A percentile compares a stretch with the other conserved stretches of the same genome.
These are phyloP conservation scores for Auricularia sp. DNA, from an alignment of 768 basidiomycete genomes.

Conservation along the genomic window DNA sequence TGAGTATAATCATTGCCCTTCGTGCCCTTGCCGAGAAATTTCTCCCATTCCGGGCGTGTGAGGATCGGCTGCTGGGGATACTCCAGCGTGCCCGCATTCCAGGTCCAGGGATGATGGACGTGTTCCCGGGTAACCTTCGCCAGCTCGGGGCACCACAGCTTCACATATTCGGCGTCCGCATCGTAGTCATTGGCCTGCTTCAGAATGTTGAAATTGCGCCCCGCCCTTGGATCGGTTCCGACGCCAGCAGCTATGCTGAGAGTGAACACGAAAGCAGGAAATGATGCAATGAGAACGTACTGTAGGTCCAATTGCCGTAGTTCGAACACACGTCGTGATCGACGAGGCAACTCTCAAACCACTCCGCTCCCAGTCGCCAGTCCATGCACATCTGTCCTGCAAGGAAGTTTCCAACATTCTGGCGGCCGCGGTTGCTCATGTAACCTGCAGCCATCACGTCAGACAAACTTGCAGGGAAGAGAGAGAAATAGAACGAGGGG, in stretches of 20 bases:
- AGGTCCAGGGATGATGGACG: neutral
- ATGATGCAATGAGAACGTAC: neutral
- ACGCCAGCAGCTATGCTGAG: neutral
- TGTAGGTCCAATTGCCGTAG: conserved; percentile 10
- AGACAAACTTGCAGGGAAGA: neutral
- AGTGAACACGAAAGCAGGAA: neutral
- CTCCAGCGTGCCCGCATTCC: neutral
- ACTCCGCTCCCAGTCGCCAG: conserved; percentile 36
- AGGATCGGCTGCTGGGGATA: neutral
- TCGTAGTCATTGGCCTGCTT: neutral
- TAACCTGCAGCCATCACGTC: conserved; percentile 20
- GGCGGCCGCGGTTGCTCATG: conserved; percentile 33
- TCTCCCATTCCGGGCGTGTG: neutral
- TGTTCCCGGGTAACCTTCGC: neutral
- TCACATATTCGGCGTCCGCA: neutral
- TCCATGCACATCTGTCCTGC: conserved; percentile 30
- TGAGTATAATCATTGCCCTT: neutral
- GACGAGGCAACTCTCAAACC: conserved; percentile 30
- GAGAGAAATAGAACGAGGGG: neutral
- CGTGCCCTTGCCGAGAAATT: neutral
- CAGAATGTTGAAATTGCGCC: neutral
- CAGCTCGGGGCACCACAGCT: neutral
- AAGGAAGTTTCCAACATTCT: conserved; percentile 35
- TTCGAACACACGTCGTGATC: conserved; percentile 22
- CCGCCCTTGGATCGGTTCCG: neutral